These are phyloP conservation scores for Turnera subulata DNA, from an alignment of 345 rosid genomes.

Conservation along the genomic window DNA sequence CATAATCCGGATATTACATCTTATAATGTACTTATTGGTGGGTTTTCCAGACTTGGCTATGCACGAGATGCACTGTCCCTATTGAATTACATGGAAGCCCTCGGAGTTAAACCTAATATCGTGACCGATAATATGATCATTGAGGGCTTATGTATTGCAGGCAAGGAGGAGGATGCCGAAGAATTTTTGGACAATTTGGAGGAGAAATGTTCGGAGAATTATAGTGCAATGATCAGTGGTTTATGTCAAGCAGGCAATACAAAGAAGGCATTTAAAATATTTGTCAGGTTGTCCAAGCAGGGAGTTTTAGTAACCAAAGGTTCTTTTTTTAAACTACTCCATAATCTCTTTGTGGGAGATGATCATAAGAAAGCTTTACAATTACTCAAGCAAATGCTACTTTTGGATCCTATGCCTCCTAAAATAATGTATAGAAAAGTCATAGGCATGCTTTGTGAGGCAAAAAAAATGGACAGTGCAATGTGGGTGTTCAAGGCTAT, in stretches of 20 bases:
- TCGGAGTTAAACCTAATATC: conserved; percentile 44
- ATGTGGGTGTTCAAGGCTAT: conserved; percentile 32
- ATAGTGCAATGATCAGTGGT: conserved; percentile 57
- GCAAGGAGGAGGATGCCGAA: conserved; percentile 60
- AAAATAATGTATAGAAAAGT: conserved; percentile 41
- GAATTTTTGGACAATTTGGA: conserved; percentile 35
- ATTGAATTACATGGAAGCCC: conserved; percentile 33
- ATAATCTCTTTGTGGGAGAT: conserved; percentile 42
- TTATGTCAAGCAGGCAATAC: conserved; percentile 44
- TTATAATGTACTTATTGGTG: conserved; percentile 49
- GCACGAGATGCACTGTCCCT: conserved; percentile 24
- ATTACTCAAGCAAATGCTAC: conserved; percentile 39
- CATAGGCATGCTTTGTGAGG: conserved; percentile 41
- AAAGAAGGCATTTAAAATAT: conserved; percentile 39
- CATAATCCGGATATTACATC: conserved; percentile 47
- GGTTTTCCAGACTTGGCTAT: conserved; percentile 51
- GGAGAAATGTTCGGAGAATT: conserved; percentile 37
- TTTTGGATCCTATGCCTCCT: conserved; percentile 37
- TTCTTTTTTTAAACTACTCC: conserved; percentile 47
- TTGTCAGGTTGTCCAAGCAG: conserved; percentile 26
- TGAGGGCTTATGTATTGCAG: conserved; percentile 61
- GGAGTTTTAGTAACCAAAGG: conserved; percentile 31
- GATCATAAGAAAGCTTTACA: conserved; percentile 31
- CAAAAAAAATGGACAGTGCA: conserved; percentile 40
- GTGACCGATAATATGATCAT: conserved; percentile 53